phyloP scores from a whole-genome alignment of 2,329 filamentous ascomycete species.

The Calonectria fujianensis region DNA sequence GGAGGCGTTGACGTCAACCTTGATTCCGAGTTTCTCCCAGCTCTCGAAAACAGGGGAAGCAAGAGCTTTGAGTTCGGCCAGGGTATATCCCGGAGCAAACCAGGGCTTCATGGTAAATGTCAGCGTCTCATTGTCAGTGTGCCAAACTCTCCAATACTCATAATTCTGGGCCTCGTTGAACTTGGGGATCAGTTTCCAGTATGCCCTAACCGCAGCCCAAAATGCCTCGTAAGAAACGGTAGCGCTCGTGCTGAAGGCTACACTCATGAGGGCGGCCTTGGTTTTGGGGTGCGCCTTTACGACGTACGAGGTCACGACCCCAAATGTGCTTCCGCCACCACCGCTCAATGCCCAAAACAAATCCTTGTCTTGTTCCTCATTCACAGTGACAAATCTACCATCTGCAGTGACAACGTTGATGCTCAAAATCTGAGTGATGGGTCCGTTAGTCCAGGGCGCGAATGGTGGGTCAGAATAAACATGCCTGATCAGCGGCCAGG shows the following conservation, averaged over 20 bases:
- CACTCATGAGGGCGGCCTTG: background rate
- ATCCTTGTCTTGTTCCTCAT: background rate
- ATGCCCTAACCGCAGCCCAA: background rate
- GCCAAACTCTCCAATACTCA: conserved; percentile 19
- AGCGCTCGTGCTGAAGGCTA: background rate
- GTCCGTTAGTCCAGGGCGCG: background rate
- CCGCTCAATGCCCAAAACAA: conserved; percentile 7
- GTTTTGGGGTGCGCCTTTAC: conserved; percentile 16
- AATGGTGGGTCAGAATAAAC: background rate
- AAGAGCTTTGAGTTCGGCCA: conserved; percentile 1
- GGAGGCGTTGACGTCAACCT: background rate
- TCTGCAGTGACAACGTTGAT: conserved; percentile 13
- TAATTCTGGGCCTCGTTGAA: conserved; percentile 14
- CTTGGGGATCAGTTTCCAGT: background rate
- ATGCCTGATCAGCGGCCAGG: conserved; percentile 5
- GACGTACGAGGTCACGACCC: conserved; percentile 11
- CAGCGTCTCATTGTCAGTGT: conserved; percentile 4
- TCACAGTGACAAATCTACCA: background rate
- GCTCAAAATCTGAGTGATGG: background rate
- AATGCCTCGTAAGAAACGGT: background rate
- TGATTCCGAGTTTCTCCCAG: conserved; percentile 10
- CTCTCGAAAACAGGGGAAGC: conserved; percentile 1
- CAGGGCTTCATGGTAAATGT: conserved; percentile 17
- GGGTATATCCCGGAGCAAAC: conserved; percentile 16
- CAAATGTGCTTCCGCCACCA: conserved; percentile 11